Base-by-base conservation (phyloP, 352 stramenopile genomes). In the Blastocystis sp. region DNA sequence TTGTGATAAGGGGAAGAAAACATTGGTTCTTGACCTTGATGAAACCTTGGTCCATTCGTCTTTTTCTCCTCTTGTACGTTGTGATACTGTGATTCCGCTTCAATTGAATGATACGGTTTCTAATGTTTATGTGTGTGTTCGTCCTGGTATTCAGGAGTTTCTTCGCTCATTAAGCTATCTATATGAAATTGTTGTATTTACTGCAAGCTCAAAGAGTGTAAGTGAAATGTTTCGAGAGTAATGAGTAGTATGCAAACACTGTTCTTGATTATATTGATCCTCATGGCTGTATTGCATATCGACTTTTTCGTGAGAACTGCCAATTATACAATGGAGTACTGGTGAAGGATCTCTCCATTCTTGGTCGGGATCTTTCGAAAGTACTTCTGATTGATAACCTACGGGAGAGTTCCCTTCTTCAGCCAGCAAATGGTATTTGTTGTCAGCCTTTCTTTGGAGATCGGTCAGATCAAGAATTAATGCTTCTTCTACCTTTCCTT, bases 181-280 rank as follows among this genome's bases (percentile, higher is more conserved):
- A 89, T 99, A 98, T 91, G 96, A 99, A 91, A 96, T 99, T 84
- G 95, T 99, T 17, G 93, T 99, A 48, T 99, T 98, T 92, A 99
- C 96, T 4, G 97, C 97, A 17, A 97, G 93, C 91, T 92, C 98
- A 11, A 97, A 95, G 91, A 98, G 75, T 3, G 75, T 87, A 19
- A 53, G 42, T 44, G 15, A n/a, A 13, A 48, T 0, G 17, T n/a
- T 22, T 44, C 6, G 24, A 5, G 11, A 22, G 22, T 89, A 5
- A 60, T 44, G 27, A 58, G 1, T 80, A 96, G 91, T 99, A 99
- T 90, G 97, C 97, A 13, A 94, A 98, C 90, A 95, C 95, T 13
- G 91, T 99, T 22, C 92, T 99, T 0, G 96, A 99, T 91, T 91
- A 96, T 54, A 92, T 99, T 17, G 96, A 98, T 92, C 93, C 94